A percentile compares a stretch with the other conserved stretches of the same genome.
These are phyloP conservation scores for Leccinellum rugosiceps DNA, from an alignment of 768 basidiomycete species.

Conservation along the genomic window DNA sequence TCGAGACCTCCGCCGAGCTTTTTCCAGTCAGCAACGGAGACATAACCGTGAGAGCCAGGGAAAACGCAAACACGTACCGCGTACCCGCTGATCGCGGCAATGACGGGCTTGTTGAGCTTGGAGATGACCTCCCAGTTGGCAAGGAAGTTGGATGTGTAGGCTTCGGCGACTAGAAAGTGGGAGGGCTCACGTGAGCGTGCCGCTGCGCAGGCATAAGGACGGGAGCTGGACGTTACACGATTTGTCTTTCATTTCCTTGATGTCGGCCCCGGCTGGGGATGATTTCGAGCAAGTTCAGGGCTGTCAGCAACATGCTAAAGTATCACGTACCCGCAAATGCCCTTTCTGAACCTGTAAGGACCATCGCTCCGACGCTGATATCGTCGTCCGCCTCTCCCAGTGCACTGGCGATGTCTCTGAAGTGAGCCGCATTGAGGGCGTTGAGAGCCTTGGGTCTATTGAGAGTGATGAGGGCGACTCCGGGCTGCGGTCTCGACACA, in stretches of 20 bases:
- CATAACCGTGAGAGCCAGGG: not conserved
- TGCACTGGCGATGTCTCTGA: constrained; percentile 78
- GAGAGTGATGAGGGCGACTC: constrained; percentile 77
- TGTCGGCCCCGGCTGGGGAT: constrained; percentile 85
- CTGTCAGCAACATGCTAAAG: not conserved
- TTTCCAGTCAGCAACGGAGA: not conserved
- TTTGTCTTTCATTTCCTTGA: constrained; percentile 99
- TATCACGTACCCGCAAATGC: constrained; percentile 81
- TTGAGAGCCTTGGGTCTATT: constrained; percentile 91
- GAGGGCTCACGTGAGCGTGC: not conserved
- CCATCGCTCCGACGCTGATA: constrained; percentile 72
- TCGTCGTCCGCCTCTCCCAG: constrained; percentile 70
- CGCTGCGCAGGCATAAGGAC: too few relatives aligned
- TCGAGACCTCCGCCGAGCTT: constrained; percentile 98
- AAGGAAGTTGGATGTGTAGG: constrained; percentile 82
- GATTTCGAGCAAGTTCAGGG: not conserved
- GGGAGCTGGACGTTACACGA: constrained; percentile 53
- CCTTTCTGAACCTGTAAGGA: constrained; percentile 87
- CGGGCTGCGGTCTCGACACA: constrained; percentile 61
- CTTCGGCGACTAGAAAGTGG: constrained; percentile 63
- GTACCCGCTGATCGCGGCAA: constrained; percentile 94
- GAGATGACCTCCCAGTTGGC: constrained; percentile 77
- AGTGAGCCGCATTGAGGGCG: constrained; percentile 78
- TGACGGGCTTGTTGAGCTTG: constrained; percentile 83
- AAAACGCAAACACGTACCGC: constrained; percentile 53